phyloP scores from a whole-genome alignment of 1,284 basidiomycete genomes.

The Trichosporon inkin region DNA sequence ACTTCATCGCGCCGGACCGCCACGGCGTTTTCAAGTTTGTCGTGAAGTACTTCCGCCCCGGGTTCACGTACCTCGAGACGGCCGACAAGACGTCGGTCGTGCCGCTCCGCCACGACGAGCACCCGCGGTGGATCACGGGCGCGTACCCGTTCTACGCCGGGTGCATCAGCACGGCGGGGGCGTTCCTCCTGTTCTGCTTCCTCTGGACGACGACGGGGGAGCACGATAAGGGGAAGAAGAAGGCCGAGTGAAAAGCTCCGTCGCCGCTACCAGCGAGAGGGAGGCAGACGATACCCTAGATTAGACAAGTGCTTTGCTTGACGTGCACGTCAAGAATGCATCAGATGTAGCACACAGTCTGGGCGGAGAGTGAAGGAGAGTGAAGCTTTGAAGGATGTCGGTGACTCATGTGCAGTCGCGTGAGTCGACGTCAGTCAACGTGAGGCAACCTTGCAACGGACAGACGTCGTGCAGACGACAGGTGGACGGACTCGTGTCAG shows the following conservation, averaged over 20 bases:
- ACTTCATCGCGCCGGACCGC: constrained; percentile 83
- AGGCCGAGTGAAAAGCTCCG: constrained; percentile 36
- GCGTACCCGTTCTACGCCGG: constrained; percentile 94
- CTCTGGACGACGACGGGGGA: constrained; percentile 73
- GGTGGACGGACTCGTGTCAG: too few relatives aligned
- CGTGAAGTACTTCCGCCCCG: constrained; percentile 80
- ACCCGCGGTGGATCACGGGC: constrained; percentile 86
- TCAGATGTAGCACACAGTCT: too few relatives aligned
- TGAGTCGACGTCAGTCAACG: too few relatives aligned
- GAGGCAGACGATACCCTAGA: background rate
- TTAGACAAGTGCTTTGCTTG: background rate
- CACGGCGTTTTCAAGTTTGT: constrained; percentile 98
- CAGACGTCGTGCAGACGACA: too few relatives aligned
- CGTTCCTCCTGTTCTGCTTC: constrained; percentile 75
- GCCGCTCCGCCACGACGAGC: constrained; percentile 89
- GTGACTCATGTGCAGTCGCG: background rate
- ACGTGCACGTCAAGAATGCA: too few relatives aligned
- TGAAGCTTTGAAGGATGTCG: background rate
- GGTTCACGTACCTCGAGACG: constrained; percentile 68
- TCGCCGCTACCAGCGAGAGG: background rate
- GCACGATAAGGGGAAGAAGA: constrained; percentile 46
- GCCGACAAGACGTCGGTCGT: constrained; percentile 79
- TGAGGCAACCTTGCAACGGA: too few relatives aligned
- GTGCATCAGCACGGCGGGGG: constrained; percentile 76
- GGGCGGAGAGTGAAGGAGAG: background rate